Percentiles rank a stretch among this genome's conserved stretches.
These are phyloP conservation scores for Salix arbutifolia DNA, from an alignment of 345 rosid species.

Conservation along the genomic window DNA sequence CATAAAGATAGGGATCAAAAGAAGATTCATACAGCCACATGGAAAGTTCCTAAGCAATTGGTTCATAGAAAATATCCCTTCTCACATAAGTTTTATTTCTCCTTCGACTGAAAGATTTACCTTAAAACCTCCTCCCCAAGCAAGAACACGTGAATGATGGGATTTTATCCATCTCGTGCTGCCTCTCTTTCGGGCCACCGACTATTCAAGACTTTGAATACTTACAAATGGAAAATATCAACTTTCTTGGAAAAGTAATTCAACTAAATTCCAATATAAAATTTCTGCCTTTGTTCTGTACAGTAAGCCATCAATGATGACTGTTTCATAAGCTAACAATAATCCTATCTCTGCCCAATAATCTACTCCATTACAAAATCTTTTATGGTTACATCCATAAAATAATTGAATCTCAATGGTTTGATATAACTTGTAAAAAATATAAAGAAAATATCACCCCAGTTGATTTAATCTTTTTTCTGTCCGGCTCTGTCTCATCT, in stretches of 20 bases:
- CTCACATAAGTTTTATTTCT: too few species aligned
- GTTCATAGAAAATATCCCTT: too few species aligned
- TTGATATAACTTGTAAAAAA: not conserved
- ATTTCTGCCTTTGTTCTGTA: not conserved
- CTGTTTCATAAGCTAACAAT: not conserved
- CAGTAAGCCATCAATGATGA: constrained; percentile 1
- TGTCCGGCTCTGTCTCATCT: constrained; percentile 1
- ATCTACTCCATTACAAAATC: not conserved
- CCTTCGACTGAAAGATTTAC: too few species aligned
- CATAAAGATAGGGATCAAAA: too few species aligned
- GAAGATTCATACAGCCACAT: too few species aligned
- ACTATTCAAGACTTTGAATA: not conserved
- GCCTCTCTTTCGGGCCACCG: not conserved
- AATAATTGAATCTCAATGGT: constrained; percentile 2
- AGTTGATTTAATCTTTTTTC: not conserved
- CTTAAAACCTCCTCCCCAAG: too few species aligned
- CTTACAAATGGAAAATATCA: not conserved
- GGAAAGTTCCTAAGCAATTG: too few species aligned
- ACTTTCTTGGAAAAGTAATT: constrained; percentile 6
- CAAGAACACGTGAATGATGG: too few species aligned
- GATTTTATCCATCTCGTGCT: not conserved
- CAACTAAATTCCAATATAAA: not conserved
- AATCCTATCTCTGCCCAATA: not conserved
- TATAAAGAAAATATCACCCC: not conserved
- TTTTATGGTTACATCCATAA: not conserved